phyloP scores from a whole-genome alignment of 2,329 filamentous ascomycete genomes.

The Botrytis elliptica region DNA sequence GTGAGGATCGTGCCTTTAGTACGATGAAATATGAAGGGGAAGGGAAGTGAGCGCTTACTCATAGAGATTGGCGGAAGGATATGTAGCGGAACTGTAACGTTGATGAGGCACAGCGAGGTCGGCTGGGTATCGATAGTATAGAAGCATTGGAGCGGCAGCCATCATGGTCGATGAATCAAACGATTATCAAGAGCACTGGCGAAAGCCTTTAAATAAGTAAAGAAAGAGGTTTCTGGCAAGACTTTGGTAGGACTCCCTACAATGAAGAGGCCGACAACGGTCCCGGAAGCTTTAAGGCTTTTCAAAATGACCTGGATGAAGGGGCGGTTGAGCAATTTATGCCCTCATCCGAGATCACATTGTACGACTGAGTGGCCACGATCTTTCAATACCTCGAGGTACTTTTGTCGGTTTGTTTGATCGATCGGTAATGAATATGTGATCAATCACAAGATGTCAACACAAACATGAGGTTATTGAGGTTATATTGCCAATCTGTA shows the following conservation, averaged over 20 bases:
- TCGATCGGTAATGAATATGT: slow-evolving; percentile 5
- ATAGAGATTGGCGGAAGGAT: slow-evolving; percentile 17
- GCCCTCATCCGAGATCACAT: slow-evolving; percentile 18
- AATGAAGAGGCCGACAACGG: neutral
- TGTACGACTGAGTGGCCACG: neutral
- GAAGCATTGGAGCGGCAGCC: slow-evolving; percentile 11
- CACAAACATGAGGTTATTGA: neutral
- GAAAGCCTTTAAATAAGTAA: slow-evolving; percentile 1
- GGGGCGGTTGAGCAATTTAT: slow-evolving; percentile 17
- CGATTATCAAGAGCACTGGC: neutral
- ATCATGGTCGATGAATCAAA: slow-evolving; percentile 11
- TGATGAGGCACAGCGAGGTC: slow-evolving; percentile 2
- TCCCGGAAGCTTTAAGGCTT: neutral
- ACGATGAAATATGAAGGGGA: neutral
- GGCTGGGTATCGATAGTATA: slow-evolving; percentile 7
- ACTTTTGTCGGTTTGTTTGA: neutral
- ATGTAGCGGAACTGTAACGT: slow-evolving; percentile 17
- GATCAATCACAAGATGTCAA: slow-evolving; percentile 1
- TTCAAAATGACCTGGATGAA: neutral
- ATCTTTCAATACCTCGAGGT: neutral
- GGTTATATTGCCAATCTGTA: slow-evolving; percentile 15
- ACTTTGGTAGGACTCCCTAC: neutral
- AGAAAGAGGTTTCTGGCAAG: neutral
- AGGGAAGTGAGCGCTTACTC: slow-evolving; percentile 19
- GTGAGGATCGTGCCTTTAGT: neutral